phyloP scores from a whole-genome alignment of 768 basidiomycete genomes.

The Tylopilus intermedius region DNA sequence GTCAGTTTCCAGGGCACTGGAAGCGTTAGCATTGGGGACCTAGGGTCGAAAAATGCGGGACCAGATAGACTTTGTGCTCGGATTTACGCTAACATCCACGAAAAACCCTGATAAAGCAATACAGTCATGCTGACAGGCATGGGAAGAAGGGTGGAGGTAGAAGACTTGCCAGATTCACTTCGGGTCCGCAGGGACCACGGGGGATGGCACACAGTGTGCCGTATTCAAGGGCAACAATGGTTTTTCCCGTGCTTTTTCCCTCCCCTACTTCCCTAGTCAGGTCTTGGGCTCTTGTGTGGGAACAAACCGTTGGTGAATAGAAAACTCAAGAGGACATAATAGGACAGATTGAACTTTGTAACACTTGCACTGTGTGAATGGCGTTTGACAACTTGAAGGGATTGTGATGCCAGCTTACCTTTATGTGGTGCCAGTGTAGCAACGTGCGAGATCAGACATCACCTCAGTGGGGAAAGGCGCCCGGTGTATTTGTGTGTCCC shows the following conservation, averaged over 20 bases:
- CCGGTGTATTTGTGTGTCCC: not conserved
- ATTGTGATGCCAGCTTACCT: too few relatives aligned
- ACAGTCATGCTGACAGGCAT: slow-evolving; percentile 3
- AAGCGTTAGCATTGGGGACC: not conserved
- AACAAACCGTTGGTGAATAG: not conserved
- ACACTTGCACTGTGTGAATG: not conserved
- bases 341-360: slow-evolving; percentile 6
- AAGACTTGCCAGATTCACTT: not conserved
- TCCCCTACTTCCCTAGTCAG: not conserved
- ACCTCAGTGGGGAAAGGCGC: not conserved
- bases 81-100: not conserved
- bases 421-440: not conserved
- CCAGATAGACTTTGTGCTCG: not conserved
- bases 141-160: not conserved
- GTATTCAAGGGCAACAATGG: not conserved
- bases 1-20: not conserved
- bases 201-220: not conserved
- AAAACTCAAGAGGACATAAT: not conserved
- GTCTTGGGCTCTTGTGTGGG: slow-evolving; percentile 1
- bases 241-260: not conserved
- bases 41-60: not conserved
- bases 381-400: not conserved
- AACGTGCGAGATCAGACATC: not conserved
- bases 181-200: not conserved
- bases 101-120: not conserved